Evolutionary conservation across 139 green algal genomes (phyloP).

Genomic region (Volvox reticuliferus): DNA sequence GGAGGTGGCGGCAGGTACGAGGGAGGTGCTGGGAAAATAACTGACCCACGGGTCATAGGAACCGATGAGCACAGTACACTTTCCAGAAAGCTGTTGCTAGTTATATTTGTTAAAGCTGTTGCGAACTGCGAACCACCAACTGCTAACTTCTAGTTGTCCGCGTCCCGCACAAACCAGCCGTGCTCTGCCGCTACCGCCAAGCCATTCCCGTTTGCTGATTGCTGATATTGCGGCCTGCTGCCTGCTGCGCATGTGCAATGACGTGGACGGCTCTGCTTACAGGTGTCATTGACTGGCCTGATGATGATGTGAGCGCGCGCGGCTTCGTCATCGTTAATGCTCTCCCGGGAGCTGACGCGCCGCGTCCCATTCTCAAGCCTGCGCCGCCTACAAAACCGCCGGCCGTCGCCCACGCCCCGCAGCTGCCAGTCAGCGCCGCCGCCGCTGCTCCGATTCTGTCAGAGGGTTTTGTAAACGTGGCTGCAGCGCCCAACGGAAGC

Average conservation of each 20-base stretch:
- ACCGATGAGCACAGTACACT: too few relatives aligned
- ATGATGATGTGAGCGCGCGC: constrained; percentile 40
- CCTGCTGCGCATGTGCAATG: too few relatives aligned
- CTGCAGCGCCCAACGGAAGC: not conserved
- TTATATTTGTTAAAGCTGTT: too few relatives aligned
- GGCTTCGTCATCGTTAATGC: constrained; percentile 64
- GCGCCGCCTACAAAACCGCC: not conserved
- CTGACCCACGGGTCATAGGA: too few relatives aligned
- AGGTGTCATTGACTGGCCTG: constrained; percentile 59
- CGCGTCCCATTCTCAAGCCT: constrained; percentile 16
- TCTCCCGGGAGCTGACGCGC: constrained; percentile 50
- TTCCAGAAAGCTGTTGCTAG: too few relatives aligned
- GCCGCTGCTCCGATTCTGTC: not conserved
- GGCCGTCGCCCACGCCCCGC: not conserved
- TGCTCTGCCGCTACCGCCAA: too few relatives aligned
- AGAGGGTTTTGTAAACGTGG: not conserved
- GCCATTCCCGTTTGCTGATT: too few relatives aligned
- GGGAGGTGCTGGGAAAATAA: too few relatives aligned
- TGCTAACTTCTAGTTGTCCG: too few relatives aligned
- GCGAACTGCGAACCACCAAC: too few relatives aligned
- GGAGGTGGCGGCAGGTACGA: constrained; percentile 53
- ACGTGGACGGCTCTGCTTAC: not conserved
- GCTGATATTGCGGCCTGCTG: too few relatives aligned
- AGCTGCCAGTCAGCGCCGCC: not conserved
- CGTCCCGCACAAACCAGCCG: too few relatives aligned